phyloP scores from a whole-genome alignment of 192 early-diverging fungal genomes.

The Phycomyces nitens region DNA sequence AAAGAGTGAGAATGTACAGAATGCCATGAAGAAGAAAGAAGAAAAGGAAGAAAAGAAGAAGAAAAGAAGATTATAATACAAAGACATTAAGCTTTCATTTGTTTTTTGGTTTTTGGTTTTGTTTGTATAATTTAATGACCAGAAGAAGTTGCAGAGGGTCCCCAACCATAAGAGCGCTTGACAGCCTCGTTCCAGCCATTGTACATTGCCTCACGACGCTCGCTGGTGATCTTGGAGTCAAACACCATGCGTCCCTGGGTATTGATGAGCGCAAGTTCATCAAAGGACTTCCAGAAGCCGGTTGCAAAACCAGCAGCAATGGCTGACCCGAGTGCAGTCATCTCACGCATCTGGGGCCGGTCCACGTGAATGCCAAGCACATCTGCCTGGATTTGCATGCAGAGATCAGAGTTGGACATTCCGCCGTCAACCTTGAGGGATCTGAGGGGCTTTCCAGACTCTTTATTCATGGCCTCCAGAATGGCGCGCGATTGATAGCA shows the following conservation, averaged over 20 bases:
- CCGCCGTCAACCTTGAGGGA: slow-evolving; percentile 89
- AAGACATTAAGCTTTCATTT: no score
- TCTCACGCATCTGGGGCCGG: slow-evolving; percentile 86
- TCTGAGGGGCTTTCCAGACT: slow-evolving; percentile 63
- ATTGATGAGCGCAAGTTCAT: slow-evolving; percentile 45
- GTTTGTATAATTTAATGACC: no score
- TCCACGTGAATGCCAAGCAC: slow-evolving; percentile 75
- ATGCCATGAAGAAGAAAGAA: no score
- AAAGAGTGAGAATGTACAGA: not conserved
- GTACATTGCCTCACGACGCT: slow-evolving; percentile 59
- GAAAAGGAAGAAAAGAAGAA: no score
- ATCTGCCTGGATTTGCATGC: slow-evolving; percentile 93
- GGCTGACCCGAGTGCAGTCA: slow-evolving; percentile 88
- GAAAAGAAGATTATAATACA: no score
- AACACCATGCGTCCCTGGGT: slow-evolving; percentile 41
- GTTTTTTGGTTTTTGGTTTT: no score
- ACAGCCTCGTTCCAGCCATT: slow-evolving; percentile 73
- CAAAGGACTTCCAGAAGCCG: slow-evolving; percentile 59
- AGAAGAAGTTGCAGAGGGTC: no score
- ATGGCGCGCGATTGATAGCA: slow-evolving; percentile 88
- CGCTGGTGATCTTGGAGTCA: slow-evolving; percentile 36
- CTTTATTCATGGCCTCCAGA: slow-evolving; percentile 84
- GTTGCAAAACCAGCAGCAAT: slow-evolving; percentile 80
- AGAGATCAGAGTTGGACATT: slow-evolving; percentile 82
- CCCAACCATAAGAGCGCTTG: slow-evolving; percentile 58